A percentile compares a stretch with the other conserved stretches of the same genome.
phyloP scores from a whole-genome alignment of 306 rosid species.

The Sicyos edulis region DNA sequence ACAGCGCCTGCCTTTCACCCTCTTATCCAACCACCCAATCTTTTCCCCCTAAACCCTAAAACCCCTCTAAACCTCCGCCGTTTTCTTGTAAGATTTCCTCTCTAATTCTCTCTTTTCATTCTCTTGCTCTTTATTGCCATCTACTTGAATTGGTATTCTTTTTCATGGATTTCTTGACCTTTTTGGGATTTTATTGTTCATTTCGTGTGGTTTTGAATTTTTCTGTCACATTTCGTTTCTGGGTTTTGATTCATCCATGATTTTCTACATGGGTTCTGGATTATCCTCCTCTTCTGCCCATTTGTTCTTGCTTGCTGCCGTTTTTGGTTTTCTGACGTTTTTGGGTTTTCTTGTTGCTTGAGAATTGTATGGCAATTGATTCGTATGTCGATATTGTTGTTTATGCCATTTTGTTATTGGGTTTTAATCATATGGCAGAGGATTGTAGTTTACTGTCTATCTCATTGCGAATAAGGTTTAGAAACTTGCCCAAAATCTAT shows the following conservation, averaged over 20 bases:
- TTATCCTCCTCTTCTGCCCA: neutral
- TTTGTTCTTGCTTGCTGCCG: neutral
- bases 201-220: neutral
- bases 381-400: neutral
- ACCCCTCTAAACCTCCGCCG: slow-evolving; percentile 21
- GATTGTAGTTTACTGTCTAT: too few relatives aligned
- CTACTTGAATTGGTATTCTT: too few relatives aligned
- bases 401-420: neutral
- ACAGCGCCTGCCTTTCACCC: slow-evolving; percentile 1
- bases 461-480: too few relatives aligned
- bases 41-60: slow-evolving; percentile 23
- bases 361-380: neutral
- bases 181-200: neutral
- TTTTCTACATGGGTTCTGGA: neutral
- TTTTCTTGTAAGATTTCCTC: slow-evolving; percentile 24
- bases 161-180: neutral
- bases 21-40: slow-evolving; percentile 33
- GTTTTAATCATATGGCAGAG: too few relatives aligned
- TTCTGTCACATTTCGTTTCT: neutral
- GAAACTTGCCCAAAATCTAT: too few relatives aligned
- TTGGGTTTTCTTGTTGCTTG: neutral
- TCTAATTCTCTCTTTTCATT: neutral
- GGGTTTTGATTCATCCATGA: neutral
- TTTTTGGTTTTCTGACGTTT: neutral
- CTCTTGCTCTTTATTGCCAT: neutral